Base-by-base conservation (phyloP, 306 rosid species). In the Psophocarpus tetragonolobus region DNA sequence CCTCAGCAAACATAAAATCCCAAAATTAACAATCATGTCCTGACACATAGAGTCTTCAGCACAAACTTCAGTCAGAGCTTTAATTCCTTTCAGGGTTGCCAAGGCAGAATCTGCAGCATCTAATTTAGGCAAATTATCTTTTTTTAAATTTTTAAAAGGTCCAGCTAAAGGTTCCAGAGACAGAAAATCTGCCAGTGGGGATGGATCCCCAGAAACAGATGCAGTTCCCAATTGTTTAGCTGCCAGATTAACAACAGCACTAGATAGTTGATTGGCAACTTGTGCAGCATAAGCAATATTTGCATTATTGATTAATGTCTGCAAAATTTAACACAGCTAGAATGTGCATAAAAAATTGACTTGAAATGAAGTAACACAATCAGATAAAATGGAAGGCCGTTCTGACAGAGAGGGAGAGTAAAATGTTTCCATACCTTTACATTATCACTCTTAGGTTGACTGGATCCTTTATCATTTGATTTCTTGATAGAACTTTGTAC, bases 71-170 rank as follows among this genome's bases (percentile, higher is more conserved):
- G 97, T 87, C 80, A 95, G 80, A 58, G 93, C 96, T 82, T 95
- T 92, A 70, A 95, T 88, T 80, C 98, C 98, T 87, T 91, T 95
- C 77, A 95, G 74, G 64, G 97, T 91, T 75, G 97, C 98, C 80
- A 80, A 64, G 23, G 98, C 98, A 83, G 97, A 92, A 83, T 95
- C 98, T 24, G 98, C 96, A 33, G 93, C 97, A 82, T 87, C 97
- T 48, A 95, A 79, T 82, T 95, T 95, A 51, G 86, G 87, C 38
- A 85, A 47, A 58, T 58, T 87, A 78, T 91, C 97, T 80, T 87
- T 88, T 81, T 87, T 92, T 24, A 90, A 78, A 68, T 36, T 82
- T 83, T 91, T 95, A 68, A 91, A 85, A 65, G 90, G 90, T 67
- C 89, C 93, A 6, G 80, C 83, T 61, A 95, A 86, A 74, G 97